phyloP scores from a whole-genome alignment of 768 basidiomycete genomes.

The Jaapia argillacea region DNA sequence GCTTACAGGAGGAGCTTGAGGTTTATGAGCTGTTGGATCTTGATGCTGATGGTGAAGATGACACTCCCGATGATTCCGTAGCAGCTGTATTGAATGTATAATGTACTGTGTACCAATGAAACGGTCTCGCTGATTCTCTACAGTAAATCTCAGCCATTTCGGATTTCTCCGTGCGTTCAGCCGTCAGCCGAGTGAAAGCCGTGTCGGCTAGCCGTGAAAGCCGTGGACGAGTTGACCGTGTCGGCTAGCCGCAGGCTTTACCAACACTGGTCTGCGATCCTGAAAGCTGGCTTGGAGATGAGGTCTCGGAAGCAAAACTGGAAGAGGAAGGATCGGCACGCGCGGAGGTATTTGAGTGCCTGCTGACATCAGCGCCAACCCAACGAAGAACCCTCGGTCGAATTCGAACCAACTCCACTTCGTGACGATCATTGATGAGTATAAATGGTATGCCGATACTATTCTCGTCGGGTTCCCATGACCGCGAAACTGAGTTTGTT shows the following conservation, averaged over 20 bases:
- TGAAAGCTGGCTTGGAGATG: too few species aligned
- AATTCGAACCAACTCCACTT: too few species aligned
- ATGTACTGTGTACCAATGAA: not conserved
- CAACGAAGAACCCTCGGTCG: too few species aligned
- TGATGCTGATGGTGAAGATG: slow-evolving; percentile 11
- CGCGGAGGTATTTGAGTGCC: too few species aligned
- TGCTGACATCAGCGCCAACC: too few species aligned
- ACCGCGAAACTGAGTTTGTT: too few species aligned
- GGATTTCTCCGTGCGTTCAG: not conserved
- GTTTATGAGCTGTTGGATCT: slow-evolving; percentile 12
- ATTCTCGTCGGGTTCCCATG: too few species aligned
- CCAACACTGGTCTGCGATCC: not conserved
- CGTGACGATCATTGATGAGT: too few species aligned
- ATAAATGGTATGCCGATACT: too few species aligned
- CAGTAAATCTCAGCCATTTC: not conserved
- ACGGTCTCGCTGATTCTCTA: not conserved
- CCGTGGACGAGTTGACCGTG: not conserved
- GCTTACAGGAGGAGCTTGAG: slow-evolving; percentile 11
- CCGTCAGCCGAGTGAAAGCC: not conserved
- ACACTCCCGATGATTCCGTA: not conserved
- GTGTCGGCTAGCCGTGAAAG: not conserved
- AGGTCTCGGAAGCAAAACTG: too few species aligned
- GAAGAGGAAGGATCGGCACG: too few species aligned
- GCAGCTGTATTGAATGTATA: not conserved
- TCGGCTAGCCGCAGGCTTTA: not conserved